A percentile compares a stretch with the other conserved stretches of the same genome.
Evolutionary conservation across 1,139 yeast genomes (phyloP).

Genomic region (Saccharomyces hybrid): DNA sequence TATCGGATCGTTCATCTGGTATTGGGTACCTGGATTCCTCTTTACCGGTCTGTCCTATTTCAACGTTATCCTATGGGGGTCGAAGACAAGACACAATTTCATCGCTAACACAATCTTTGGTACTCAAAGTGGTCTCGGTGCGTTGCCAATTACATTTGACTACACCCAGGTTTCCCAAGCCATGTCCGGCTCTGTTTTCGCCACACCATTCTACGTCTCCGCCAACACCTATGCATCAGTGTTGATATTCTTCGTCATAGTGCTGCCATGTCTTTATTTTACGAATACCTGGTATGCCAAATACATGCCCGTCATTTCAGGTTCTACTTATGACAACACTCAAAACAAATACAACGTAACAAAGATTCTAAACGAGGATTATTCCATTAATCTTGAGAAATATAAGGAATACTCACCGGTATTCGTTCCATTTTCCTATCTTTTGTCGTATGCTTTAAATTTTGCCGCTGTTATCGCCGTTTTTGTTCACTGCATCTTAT

Average conservation of each 20-base stretch:
- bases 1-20: constrained; percentile 40
- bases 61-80: constrained; percentile 47
- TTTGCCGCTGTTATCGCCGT: constrained; percentile 38
- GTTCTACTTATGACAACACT: constrained; percentile 34
- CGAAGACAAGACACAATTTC: constrained; percentile 32
- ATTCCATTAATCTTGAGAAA: constrained; percentile 26
- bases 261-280: constrained; percentile 33
- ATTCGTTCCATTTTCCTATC: constrained; percentile 36
- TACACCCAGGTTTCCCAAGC: constrained; percentile 40
- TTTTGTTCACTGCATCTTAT: constrained; percentile 35
- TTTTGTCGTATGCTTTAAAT: constrained; percentile 36
- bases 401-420: constrained; percentile 34
- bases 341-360: constrained; percentile 34
- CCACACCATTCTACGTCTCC: constrained; percentile 47
- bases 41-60: constrained; percentile 45
- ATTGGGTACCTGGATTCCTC: constrained; percentile 50
- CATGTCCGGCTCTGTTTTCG: constrained; percentile 38
- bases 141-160: constrained; percentile 45
- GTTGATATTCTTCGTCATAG: constrained; percentile 30
- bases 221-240: constrained; percentile 32
- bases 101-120: constrained; percentile 47
- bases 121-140: constrained; percentile 44
- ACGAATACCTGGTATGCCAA: constrained; percentile 37
- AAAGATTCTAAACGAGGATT: constrained; percentile 34
- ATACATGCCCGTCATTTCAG: constrained; percentile 36